phyloP scores from a whole-genome alignment of 306 rosid genomes.

The Trifolium repens region DNA sequence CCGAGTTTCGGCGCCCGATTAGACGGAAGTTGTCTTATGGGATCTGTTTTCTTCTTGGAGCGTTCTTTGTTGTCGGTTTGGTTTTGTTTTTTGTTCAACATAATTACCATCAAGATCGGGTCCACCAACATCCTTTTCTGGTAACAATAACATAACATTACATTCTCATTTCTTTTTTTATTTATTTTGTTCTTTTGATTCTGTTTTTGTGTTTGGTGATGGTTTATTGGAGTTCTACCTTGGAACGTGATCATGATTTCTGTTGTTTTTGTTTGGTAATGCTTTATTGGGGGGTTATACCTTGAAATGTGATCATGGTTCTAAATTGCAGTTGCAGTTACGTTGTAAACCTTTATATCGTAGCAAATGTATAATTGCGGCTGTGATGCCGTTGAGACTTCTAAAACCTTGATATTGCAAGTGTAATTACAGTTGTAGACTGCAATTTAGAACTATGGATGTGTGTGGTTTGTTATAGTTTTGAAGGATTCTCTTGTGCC shows the following conservation, averaged over 20 bases:
- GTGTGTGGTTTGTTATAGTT: background rate
- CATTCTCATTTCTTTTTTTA: background rate
- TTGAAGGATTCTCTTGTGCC: background rate
- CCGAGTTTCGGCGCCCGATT: conserved; percentile 93
- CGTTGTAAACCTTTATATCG: too few species aligned
- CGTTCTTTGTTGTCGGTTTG: conserved; percentile 67
- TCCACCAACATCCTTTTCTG: conserved; percentile 57
- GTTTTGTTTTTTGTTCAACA: conserved; percentile 76
- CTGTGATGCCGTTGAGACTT: background rate
- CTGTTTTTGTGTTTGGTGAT: background rate
- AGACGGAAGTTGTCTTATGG: conserved; percentile 72
- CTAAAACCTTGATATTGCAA: background rate
- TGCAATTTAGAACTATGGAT: background rate
- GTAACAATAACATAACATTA: conserved; percentile 39
- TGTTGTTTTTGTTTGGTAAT: too few species aligned
- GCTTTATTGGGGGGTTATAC: too few species aligned
- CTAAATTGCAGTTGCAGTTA: background rate
- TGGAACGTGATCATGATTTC: background rate
- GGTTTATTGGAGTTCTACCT: conserved; percentile 19
- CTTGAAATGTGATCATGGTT: background rate
- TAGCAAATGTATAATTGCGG: background rate
- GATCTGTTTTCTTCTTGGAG: conserved; percentile 84
- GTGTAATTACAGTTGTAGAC: background rate
- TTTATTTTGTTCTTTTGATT: background rate
- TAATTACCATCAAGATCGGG: conserved; percentile 69